Conservation (phyloP, 208 protist genomes). For the Porcisia hertigi region DNA sequence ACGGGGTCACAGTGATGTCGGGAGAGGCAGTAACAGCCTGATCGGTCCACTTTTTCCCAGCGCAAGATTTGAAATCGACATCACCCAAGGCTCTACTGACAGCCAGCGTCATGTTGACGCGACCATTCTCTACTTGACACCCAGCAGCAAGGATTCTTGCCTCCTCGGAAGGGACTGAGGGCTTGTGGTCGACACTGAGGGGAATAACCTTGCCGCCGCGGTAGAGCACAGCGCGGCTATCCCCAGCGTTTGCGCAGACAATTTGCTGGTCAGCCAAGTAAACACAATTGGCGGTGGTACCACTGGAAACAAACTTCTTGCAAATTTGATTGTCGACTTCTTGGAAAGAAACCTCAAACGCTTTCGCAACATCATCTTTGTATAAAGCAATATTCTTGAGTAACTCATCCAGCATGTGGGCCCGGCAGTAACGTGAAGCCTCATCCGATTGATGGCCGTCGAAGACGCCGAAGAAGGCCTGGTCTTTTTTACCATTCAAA, state of each 20-base stretch:
- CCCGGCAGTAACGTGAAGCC: conserved; percentile 73
- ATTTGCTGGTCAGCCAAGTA: conserved; percentile 67
- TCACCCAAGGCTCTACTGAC: conserved; percentile 95
- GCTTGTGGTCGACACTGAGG: conserved; percentile 92
- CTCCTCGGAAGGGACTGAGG: conserved; percentile 63
- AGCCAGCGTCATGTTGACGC: conserved; percentile 92
- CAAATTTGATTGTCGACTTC: conserved; percentile 74
- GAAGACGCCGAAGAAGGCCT: conserved; percentile 90
- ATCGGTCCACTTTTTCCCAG: conserved; percentile 57
- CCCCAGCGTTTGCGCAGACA: conserved; percentile 91
- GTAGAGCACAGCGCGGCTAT: conserved; percentile 89
- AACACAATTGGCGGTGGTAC: conserved; percentile 86
- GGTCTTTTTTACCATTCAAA: conserved; percentile 65
- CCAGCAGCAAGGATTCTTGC: conserved; percentile 84
- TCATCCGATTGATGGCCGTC: conserved; percentile 89
- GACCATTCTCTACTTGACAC: conserved; percentile 80
- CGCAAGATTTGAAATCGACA: conserved; percentile 88
- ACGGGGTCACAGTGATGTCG: conserved; percentile 53
- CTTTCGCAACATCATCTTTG: conserved; percentile 33
- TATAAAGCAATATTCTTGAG: conserved; percentile 35
- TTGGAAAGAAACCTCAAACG: conserved; percentile 72
- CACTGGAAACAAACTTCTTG: conserved; percentile 62
- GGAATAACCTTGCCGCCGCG: conserved; percentile 62
- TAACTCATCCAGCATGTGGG: conserved; percentile 78
- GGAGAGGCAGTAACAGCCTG: conserved; percentile 84